Percentiles rank a stretch among this genome's conserved stretches.
Evolutionary conservation across 495 filamentous ascomycete genomes (phyloP).

Genomic region (Oidiodendron maius): DNA sequence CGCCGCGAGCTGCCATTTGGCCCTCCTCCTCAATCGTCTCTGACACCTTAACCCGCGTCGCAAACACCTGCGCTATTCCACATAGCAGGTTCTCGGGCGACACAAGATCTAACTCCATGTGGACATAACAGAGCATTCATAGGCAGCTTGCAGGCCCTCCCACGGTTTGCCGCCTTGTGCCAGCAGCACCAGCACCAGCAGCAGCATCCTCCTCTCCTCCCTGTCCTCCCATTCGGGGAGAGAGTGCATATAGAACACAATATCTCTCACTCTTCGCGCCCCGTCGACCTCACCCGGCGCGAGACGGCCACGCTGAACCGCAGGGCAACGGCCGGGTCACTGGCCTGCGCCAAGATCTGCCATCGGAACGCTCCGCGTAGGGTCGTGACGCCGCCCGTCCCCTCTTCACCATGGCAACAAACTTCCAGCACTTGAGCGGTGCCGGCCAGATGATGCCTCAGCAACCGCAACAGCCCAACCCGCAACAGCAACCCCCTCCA

Average conservation of each 20-base stretch:
- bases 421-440: conserved; percentile 21
- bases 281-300: too few relatives aligned
- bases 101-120: conserved; percentile 20
- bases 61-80: conserved; percentile 13
- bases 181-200: conserved; percentile 19
- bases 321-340: conserved; percentile 11
- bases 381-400: conserved; percentile 19
- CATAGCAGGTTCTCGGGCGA: conserved; percentile 11
- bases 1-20: neutral
- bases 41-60: conserved; percentile 9
- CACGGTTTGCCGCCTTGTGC: conserved; percentile 19
- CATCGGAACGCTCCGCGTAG: conserved; percentile 11
- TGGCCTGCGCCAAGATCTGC: conserved; percentile 7
- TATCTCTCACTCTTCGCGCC: too few relatives aligned
- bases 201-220: conserved; percentile 1
- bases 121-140: conserved; percentile 11
- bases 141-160: conserved; percentile 15
- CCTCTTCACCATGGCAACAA: conserved; percentile 17
- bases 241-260: too few relatives aligned
- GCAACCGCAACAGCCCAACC: conserved; percentile 12
- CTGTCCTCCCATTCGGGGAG: neutral
- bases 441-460: conserved; percentile 19
- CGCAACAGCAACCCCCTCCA: conserved; percentile 9
- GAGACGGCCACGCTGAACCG: neutral
- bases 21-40: conserved; percentile 8